Evolutionary conservation across 2,329 filamentous ascomycete genomes (phyloP), one percentile per base, ranked within the genome.

Genomic region (Exutisphaerella laricina): DNA sequence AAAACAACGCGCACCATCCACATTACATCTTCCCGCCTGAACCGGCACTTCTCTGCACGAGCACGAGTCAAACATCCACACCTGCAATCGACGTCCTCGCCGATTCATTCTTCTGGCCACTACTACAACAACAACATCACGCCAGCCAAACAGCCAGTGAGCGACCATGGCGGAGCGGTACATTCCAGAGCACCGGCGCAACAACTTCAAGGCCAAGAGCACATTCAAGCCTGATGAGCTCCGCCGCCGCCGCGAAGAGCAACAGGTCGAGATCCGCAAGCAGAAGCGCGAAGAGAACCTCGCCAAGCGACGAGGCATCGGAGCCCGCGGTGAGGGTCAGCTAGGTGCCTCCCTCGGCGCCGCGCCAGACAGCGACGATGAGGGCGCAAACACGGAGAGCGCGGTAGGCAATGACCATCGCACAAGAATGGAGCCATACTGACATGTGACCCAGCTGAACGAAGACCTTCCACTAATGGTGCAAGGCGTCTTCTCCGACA

Each of bases 211-310:
- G 84, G 92, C 92, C 43, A 96, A 96, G 80, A 90, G 87, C 72
- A 88, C 88, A 63, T 97, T 98, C 79, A 96, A 96, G 81, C 90
- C 90, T 61, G 92, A 98, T 69, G 92, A 98, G 75, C 84, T 98
- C 56, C 88, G 92, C 67, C 89, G 92, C 64, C 92, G 92, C 66
- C 92, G 92, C 66, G 92, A 98, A 70, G 92, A 98, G 73, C 89
- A 96, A 71, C 92, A 97, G 74, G 92, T 98, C 56, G 92, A 98
- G 75, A 98, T 98, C 65, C 84, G 92, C 67, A 95, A 94, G 75
- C 87, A 89, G 55, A 97, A 97, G 81, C 84, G 92, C 66, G 92
- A 98, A 73, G 92, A 98, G 75, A 97, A 96, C 73, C 74, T 98
- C 66, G 92, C 92, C 69, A 98, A 98, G 81, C 80, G 92, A 71